phyloP scores from a whole-genome alignment of 371 early-diverging fungal genomes.

The Choanephora cucurbitarum region DNA sequence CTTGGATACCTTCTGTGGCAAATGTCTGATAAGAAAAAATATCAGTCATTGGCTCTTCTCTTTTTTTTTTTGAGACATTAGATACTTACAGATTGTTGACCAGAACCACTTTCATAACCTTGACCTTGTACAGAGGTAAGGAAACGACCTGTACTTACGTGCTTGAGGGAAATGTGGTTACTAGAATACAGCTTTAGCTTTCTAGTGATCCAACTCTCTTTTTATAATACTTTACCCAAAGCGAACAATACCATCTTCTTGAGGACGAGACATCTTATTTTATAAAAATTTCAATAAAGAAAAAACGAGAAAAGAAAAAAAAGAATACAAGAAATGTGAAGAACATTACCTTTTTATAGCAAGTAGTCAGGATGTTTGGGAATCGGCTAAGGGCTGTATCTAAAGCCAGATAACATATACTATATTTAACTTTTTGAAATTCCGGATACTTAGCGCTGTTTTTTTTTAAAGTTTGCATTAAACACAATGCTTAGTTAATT shows the following conservation, averaged over 20 bases:
- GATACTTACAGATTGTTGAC: conserved; percentile 51
- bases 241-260: conserved; percentile 16
- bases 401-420: not conserved
- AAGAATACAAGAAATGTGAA: not conserved
- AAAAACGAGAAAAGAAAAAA: not conserved
- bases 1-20: conserved; percentile 39
- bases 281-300: not conserved
- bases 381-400: not conserved
- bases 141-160: conserved; percentile 57
- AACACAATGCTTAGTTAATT: too few species aligned
- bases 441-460: too few species aligned
- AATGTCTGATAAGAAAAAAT: conserved; percentile 24
- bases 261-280: conserved; percentile 5
- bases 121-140: conserved; percentile 38
- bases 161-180: conserved; percentile 42
- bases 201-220: not conserved
- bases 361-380: not conserved
- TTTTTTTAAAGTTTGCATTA: too few species aligned
- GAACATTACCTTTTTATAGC: not conserved
- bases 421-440: too few species aligned
- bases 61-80: not conserved
- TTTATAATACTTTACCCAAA: conserved; percentile 6
- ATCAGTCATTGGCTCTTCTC: not conserved
- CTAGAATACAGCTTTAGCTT: not conserved
- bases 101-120: conserved; percentile 49